Base-by-base conservation (phyloP, 805 yeast species). In the Pichia manshurica region DNA sequence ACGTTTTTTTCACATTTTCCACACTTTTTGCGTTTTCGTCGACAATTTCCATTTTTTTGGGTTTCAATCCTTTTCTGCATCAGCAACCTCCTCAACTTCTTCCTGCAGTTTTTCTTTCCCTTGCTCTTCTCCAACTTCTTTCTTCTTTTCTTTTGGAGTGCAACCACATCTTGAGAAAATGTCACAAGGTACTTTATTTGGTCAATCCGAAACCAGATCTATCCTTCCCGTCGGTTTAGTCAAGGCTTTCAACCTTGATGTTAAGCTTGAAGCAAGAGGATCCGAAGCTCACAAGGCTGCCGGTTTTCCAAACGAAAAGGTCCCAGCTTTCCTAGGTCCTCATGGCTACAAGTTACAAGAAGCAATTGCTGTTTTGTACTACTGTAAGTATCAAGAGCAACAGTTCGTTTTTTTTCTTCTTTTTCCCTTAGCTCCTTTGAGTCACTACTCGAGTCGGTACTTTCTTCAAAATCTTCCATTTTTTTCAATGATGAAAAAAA, bases 291-390 rank as follows among this genome's bases (percentile, higher is more conserved):
- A 70, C 60, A 72, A 72, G 47, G 72, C 70, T 49, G 58, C 69
- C 7, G 25, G 25, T 60, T 85, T 84, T 77, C 89, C 91, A 55
- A 70, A 81, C 62, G 70, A 67, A 51, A 79, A 76, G 65, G 69
- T 76, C 55, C 93, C 95, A 62, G 78, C 86, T 53, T 82, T 82
- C 56, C 54, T 75, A 61, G 89, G 86, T 43, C 79, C 81, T 56
- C 77, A 82, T 63, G 90, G 91, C 51, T 79, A 71, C 74, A 82
- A 82, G 67, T 72, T 85, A 63, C 74, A 77, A 51, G 91, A 85
- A 74, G 74, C 69, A 49, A 73, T 82, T 62, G 90, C 93, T 51
- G 67, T 85, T 60, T 59, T 74, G 57, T 63, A 72, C 66, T 82
- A 84, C 65, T 55, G 68, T 64, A 61, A 56, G 68, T 64, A 48